phyloP scores from a whole-genome alignment of 179 eudicot species.

The Spergularia azorica region DNA sequence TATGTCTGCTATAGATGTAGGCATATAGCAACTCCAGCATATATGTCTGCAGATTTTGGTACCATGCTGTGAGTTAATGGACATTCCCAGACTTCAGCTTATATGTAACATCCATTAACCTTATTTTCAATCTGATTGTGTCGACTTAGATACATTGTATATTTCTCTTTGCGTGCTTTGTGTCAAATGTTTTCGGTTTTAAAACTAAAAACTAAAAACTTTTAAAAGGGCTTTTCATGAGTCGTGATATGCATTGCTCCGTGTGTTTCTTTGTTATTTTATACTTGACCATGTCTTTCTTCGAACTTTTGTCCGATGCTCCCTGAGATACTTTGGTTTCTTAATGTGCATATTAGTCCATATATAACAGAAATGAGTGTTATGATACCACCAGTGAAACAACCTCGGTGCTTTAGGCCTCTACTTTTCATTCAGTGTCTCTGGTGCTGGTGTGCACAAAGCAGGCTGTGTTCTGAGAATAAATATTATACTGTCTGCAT shows the following conservation, averaged over 20 bases:
- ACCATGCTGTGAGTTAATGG: background rate
- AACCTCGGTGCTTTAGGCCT: background rate
- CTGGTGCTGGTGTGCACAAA: background rate
- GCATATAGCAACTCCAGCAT: background rate
- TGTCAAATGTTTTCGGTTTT: too few relatives aligned
- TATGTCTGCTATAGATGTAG: background rate
- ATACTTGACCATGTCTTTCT: background rate
- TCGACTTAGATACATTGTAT: background rate
- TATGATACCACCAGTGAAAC: background rate
- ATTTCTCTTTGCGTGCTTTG: background rate
- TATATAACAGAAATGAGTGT: background rate
- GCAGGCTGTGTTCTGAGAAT: background rate
- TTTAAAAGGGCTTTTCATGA: too few relatives aligned
- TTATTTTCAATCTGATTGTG: background rate
- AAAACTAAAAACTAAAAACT: too few relatives aligned
- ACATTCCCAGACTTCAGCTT: background rate
- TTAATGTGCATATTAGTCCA: too few relatives aligned
- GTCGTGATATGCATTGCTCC: background rate
- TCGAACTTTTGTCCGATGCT: background rate
- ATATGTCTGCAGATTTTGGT: background rate
- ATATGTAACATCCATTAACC: background rate
- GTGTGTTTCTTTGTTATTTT: background rate
- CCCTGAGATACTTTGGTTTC: too few relatives aligned
- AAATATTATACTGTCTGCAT: background rate
- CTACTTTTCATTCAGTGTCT: background rate